Conservation (phyloP, 2,329 filamentous ascomycete species). For the Diaporthe capsici region DNA sequence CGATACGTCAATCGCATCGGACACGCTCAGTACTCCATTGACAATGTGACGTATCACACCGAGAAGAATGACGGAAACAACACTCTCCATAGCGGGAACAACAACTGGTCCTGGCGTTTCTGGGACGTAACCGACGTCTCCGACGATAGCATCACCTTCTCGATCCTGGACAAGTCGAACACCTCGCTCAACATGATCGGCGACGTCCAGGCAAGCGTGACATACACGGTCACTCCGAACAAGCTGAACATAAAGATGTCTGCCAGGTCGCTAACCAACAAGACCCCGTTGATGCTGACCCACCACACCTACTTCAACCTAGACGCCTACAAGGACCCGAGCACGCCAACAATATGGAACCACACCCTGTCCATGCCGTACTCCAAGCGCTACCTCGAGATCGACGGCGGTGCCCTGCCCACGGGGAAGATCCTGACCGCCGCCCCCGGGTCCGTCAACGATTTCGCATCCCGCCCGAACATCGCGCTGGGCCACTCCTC, state of each 20-base stretch:
- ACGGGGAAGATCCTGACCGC: slow-evolving; percentile 73
- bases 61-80: slow-evolving; percentile 67
- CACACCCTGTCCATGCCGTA: slow-evolving; percentile 75
- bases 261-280: slow-evolving; percentile 65
- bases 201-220: slow-evolving; percentile 71
- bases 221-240: slow-evolving; percentile 71
- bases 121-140: slow-evolving; percentile 72
- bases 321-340: slow-evolving; percentile 73
- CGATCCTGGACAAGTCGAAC: slow-evolving; percentile 71
- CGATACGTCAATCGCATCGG: slow-evolving; percentile 77
- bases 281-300: slow-evolving; percentile 72
- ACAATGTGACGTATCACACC: slow-evolving; percentile 66
- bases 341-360: slow-evolving; percentile 69
- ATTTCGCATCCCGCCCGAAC: slow-evolving; percentile 75
- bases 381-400: slow-evolving; percentile 69
- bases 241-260: slow-evolving; percentile 73
- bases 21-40: slow-evolving; percentile 68
- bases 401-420: slow-evolving; percentile 69
- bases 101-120: slow-evolving; percentile 74
- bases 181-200: slow-evolving; percentile 74
- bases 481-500: slow-evolving; percentile 73
- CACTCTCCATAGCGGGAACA: slow-evolving; percentile 70
- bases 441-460: slow-evolving; percentile 69
- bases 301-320: slow-evolving; percentile 80
- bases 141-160: slow-evolving; percentile 73